Base-by-base conservation (phyloP, 2,329 filamentous ascomycete species). In the Metarhizium brunneum region DNA sequence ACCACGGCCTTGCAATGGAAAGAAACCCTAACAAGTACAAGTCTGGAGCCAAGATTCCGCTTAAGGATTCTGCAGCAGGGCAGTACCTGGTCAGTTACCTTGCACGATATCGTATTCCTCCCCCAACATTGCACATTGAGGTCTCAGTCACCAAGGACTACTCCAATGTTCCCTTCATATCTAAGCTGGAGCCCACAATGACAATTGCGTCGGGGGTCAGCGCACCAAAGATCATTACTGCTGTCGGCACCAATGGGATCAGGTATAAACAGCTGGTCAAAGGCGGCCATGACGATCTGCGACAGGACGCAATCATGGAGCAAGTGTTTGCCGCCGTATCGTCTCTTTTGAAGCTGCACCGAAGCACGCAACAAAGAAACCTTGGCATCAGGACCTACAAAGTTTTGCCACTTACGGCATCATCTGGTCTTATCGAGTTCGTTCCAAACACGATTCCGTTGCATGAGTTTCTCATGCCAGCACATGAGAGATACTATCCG, bases 231-330 rank as follows among this genome's bases (percentile, higher is more conserved):
- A 90, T 96, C 60, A 85, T 97, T 56, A 94, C 90, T 0, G 88
- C 87, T 2, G 71, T 90, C 20, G 90, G 85, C 16, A 88, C 81
- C 18, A 83, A 96, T 69, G 95, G 94, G 6, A 74, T 79, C 55
- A 81, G 79, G 40, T 96, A 92, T 73, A 96, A 89, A 69, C 91
- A 96, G 71, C 77, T 99, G 59, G 89, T 96, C 67, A 99, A 99
- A 77, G 91, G 91, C 59, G 92, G 94, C 18, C 92, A 92, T 66
- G 94, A 99, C 68, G 92, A 99, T 67, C 80, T 99, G 13, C 88
- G 95, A 8, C 94, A 99, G 73, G 94, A 99, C 66, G 90, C 92
- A 48, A 99, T 84, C 76, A 99, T 99, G 95, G 95, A 99, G 71
- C 94, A 99, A 71, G 94, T 99, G 1, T 99, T 99, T 68, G 90